A percentile compares a stretch with the other conserved stretches of the same genome.
Evolutionary conservation across 78 protist genomes (phyloP).

Genomic region (Dictyostelium firmibasis): DNA sequence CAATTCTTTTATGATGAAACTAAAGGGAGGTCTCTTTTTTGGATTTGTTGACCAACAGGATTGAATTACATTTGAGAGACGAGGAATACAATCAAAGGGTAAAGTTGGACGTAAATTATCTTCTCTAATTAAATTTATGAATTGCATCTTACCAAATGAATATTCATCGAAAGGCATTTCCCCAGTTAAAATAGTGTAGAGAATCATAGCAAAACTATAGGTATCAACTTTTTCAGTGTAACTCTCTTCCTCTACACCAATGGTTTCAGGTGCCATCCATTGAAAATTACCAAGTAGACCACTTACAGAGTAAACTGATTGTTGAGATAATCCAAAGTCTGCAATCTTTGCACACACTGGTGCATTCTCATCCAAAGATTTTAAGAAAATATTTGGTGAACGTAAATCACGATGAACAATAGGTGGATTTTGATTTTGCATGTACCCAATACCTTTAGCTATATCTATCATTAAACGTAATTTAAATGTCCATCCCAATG

Average conservation of each 20-base stretch:
- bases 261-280: constrained; percentile 16
- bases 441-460: constrained; percentile 62
- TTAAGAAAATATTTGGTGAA: constrained; percentile 59
- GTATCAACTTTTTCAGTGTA: background rate
- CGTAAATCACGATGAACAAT: constrained; percentile 76
- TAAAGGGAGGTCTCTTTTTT: constrained; percentile 28
- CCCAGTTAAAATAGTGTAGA: background rate
- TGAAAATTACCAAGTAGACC: constrained; percentile 47
- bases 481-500: constrained; percentile 16
- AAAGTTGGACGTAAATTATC: constrained; percentile 19
- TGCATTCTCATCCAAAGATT: constrained; percentile 34
- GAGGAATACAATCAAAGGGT: background rate
- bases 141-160: constrained; percentile 35
- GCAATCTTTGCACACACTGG: constrained; percentile 74
- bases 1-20: constrained; percentile 24
- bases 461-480: constrained; percentile 52
- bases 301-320: constrained; percentile 52
- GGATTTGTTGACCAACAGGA: constrained; percentile 20
- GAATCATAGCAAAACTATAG: background rate
- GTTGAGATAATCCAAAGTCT: constrained; percentile 76
- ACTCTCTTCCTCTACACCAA: constrained; percentile 37
- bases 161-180: background rate
- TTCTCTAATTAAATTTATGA: constrained; percentile 62
- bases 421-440: constrained; percentile 66
- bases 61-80: background rate